Percentiles rank a stretch among this genome's conserved stretches.
Conservation (phyloP, 208 protist species). For the Strigomonas culicis region DNA sequence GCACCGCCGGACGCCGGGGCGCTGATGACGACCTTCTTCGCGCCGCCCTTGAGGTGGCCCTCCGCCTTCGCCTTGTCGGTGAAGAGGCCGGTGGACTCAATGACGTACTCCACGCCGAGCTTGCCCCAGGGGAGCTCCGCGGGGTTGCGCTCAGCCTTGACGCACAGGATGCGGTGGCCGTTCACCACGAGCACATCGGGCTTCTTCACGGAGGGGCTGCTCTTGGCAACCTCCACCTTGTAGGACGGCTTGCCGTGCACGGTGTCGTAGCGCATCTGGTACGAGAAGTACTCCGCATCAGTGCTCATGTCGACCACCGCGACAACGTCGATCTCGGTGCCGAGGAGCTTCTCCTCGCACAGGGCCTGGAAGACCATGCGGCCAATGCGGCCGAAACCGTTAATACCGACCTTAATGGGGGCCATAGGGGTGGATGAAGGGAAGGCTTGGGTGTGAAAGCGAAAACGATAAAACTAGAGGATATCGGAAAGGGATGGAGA, state of each 20-base stretch:
- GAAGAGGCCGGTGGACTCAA: slow-evolving; percentile 99
- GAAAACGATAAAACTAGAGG: neutral
- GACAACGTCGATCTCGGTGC: slow-evolving; percentile 88
- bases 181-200: slow-evolving; percentile 79
- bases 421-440: slow-evolving; percentile 21
- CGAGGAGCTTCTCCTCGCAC: slow-evolving; percentile 58
- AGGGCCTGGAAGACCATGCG: slow-evolving; percentile 95
- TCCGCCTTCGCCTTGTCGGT: slow-evolving; percentile 84
- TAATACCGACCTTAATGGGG: slow-evolving; percentile 94
- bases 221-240: slow-evolving; percentile 67
- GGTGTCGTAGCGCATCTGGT: slow-evolving; percentile 97
- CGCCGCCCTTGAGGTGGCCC: slow-evolving; percentile 94
- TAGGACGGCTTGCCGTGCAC: slow-evolving; percentile 94
- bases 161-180: slow-evolving; percentile 68
- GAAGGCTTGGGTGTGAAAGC: slow-evolving; percentile 4
- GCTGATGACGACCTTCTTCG: slow-evolving; percentile 99
- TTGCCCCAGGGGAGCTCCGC: slow-evolving; percentile 94
- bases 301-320: slow-evolving; percentile 98
- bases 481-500: neutral
- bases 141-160: slow-evolving; percentile 88
- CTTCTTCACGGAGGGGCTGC: slow-evolving; percentile 49
- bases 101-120: slow-evolving; percentile 94
- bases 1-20: slow-evolving; percentile 96
- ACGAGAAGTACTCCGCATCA: slow-evolving; percentile 95
- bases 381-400: slow-evolving; percentile 99